A percentile compares a stretch with the other conserved stretches of the same genome.
These are phyloP conservation scores for Metarhizium album DNA, from an alignment of 2,329 filamentous ascomycete genomes.

Conservation along the genomic window DNA sequence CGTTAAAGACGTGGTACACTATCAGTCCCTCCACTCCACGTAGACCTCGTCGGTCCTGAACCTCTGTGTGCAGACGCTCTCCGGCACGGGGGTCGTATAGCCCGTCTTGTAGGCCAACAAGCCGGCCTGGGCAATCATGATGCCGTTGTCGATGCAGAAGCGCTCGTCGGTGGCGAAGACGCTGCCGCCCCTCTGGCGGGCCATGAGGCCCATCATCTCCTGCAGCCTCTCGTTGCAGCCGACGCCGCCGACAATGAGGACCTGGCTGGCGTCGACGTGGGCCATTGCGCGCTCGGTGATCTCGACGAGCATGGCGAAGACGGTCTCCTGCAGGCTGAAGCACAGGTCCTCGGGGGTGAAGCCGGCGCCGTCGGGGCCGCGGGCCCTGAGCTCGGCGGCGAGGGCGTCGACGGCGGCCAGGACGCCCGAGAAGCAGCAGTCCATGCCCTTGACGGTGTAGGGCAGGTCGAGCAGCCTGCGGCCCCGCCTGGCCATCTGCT, in stretches of 20 bases:
- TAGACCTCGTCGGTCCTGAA: conserved; percentile 76
- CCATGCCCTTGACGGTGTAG: conserved; percentile 97
- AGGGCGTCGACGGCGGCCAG: conserved; percentile 72
- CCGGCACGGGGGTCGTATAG: conserved; percentile 62
- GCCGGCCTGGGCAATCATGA: conserved; percentile 98
- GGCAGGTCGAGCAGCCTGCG: conserved; percentile 73
- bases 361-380: conserved; percentile 41
- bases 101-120: conserved; percentile 76
- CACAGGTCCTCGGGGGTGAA: conserved; percentile 80
- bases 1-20: too few species aligned
- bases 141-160: conserved; percentile 98
- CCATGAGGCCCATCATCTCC: conserved; percentile 98
- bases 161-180: conserved; percentile 94
- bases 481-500: conserved; percentile 74
- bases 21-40: conserved; percentile 65
- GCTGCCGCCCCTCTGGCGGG: conserved; percentile 72
- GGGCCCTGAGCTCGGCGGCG: conserved; percentile 51
- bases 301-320: conserved; percentile 95
- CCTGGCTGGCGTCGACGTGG: conserved; percentile 82
- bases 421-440: conserved; percentile 92
- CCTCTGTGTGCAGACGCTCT: conserved; percentile 76
- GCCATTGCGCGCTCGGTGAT: conserved; percentile 98
- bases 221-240: conserved; percentile 91
- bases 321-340: conserved; percentile 89
- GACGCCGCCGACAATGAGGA: conserved; percentile 90